Conservation (phyloP, 306 rosid genomes). For the Herpetospermum pedunculosum region DNA sequence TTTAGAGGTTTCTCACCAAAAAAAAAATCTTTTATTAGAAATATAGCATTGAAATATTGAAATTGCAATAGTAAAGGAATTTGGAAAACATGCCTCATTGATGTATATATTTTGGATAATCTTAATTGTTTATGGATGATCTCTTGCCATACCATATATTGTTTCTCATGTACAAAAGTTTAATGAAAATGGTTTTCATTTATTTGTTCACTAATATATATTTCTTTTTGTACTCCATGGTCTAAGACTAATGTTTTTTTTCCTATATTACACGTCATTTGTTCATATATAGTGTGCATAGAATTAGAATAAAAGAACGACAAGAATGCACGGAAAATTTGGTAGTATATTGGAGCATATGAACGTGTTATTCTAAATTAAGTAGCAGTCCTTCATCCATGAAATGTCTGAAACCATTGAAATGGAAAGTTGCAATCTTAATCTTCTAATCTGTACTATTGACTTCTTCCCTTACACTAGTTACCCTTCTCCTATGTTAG, state of each 20-base stretch:
- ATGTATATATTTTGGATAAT: not conserved
- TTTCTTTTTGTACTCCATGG: not conserved
- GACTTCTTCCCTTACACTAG: not conserved
- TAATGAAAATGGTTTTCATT: not conserved
- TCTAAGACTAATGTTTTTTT: not conserved
- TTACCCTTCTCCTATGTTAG: constrained; percentile 22
- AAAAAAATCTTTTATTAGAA: not conserved
- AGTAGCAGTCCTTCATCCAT: not conserved
- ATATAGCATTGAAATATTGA: not conserved
- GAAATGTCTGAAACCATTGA: not conserved
- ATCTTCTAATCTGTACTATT: not conserved
- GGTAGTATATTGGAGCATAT: not conserved
- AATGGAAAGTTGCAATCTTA: not conserved
- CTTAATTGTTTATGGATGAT: not conserved
- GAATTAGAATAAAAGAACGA: not conserved
- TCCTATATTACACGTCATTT: not conserved
- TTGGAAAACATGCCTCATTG: not conserved
- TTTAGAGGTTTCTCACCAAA: too few relatives aligned
- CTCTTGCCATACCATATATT: not conserved
- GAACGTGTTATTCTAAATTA: not conserved
- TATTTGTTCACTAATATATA: not conserved
- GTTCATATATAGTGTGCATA: not conserved
- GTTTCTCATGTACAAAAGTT: not conserved
- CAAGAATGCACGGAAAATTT: not conserved
- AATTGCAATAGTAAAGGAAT: not conserved